Base-by-base conservation (phyloP, 2,329 filamentous ascomycete species). In the Ophiosphaerella herpotricha region DNA sequence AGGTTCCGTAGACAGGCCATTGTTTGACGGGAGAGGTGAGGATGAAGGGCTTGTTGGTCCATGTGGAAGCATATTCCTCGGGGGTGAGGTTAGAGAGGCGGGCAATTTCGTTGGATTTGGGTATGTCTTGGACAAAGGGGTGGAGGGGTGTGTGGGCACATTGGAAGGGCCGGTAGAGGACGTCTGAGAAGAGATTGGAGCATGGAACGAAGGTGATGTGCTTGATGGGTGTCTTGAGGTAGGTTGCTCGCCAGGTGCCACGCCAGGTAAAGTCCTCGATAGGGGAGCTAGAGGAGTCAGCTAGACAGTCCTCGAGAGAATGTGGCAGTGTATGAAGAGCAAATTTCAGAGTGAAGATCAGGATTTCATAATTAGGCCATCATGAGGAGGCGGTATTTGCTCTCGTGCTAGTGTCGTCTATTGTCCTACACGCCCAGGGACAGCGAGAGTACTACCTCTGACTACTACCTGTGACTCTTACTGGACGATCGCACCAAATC, bases 91-190 rank as follows among this genome's bases (percentile, higher is more conserved):
- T 80, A 5, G 80, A 68, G 7, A 96, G 77, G 11, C 89, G 84
- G 2, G 80, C 68, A 44, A 97, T 96, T 59, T 85, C 77, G 68
- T 97, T 97, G 33, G 77, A 72, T 31, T 74, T 62, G 2, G 92
- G 91, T 33, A 97, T 96, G 43, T 82, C 83, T 21, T 79, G 78
- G 7, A 85, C 81, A 70, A 87, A 96, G 2, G 83, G 82, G 6
- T 77, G 71, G 35, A 96, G 75, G 2, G 82, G 74, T 24, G 91
- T 85, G 67, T 96, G 85, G 39, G 90, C 88, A 76, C 93, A 97
- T 60, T 90, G 87, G 71, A 95, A 97, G 0, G 93, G 93, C 8
- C 92, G 85, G 73, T 97, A 90, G 21, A 97, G 80, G 7, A 89
- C 86, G 73, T 99, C 93, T 12, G 93, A 97, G 73, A 90, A 97